A percentile compares a stretch with the other conserved stretches of the same genome.
Conservation (phyloP, 2,329 filamentous ascomycete genomes). For the Rutstroemia sydowiana region DNA sequence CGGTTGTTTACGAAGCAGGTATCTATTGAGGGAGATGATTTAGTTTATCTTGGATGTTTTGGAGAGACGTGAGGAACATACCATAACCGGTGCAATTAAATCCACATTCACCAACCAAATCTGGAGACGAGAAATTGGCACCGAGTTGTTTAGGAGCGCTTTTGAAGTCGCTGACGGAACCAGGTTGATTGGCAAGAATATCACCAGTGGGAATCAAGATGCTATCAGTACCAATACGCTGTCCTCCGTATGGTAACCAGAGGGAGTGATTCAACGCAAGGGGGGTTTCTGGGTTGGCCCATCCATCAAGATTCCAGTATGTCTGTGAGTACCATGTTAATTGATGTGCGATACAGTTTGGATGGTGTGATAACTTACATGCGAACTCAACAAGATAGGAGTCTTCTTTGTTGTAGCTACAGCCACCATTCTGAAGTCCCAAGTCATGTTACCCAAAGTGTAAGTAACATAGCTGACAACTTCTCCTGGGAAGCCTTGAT, state of each 20-base stretch:
- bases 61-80: slow-evolving; percentile 30
- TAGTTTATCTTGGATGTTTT: slow-evolving; percentile 38
- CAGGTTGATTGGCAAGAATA: slow-evolving; percentile 59
- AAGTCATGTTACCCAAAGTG: slow-evolving; percentile 56
- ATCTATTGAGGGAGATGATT: slow-evolving; percentile 40
- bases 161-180: slow-evolving; percentile 77
- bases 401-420: slow-evolving; percentile 66
- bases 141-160: slow-evolving; percentile 73
- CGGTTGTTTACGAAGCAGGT: slow-evolving; percentile 66
- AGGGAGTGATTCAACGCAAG: slow-evolving; percentile 64
- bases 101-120: slow-evolving; percentile 68
- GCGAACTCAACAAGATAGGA: slow-evolving; percentile 71
- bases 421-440: slow-evolving; percentile 68
- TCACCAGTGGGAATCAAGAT: slow-evolving; percentile 71
- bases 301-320: slow-evolving; percentile 81
- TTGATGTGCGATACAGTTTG: neutral
- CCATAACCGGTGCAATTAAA: slow-evolving; percentile 80
- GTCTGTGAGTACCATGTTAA: slow-evolving; percentile 38
- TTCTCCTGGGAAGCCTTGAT: slow-evolving; percentile 72
- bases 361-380: slow-evolving; percentile 30
- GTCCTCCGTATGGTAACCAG: slow-evolving; percentile 64
- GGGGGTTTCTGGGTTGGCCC: slow-evolving; percentile 62
- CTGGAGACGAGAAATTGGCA: slow-evolving; percentile 54
- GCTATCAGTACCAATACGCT: slow-evolving; percentile 59
- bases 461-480: slow-evolving; percentile 71